Conservation (phyloP, 768 basidiomycete species). For the Boletus barrowsii region DNA sequence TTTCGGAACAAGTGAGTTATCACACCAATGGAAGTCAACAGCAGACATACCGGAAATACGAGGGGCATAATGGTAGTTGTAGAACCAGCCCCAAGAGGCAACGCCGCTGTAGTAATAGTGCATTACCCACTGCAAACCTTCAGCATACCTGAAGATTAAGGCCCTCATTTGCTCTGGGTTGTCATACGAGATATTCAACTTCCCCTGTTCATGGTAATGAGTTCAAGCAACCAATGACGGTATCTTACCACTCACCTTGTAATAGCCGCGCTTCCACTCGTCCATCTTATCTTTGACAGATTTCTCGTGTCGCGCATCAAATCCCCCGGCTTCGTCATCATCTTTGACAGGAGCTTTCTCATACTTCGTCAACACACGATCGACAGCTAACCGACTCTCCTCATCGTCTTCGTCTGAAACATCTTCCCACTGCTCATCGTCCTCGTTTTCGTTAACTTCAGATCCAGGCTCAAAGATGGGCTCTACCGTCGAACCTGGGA, state of each 20-base stretch:
- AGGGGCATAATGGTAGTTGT: constrained; percentile 96
- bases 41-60: constrained; percentile 78
- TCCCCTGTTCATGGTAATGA: constrained; percentile 52
- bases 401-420: constrained; percentile 59
- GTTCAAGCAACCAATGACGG: not conserved
- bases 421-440: constrained; percentile 47
- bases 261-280: constrained; percentile 90
- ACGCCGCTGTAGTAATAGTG: constrained; percentile 98
- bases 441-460: constrained; percentile 41
- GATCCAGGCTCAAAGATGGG: constrained; percentile 33
- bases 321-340: constrained; percentile 67
- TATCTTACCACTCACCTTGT: constrained; percentile 67
- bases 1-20: constrained; percentile 27
- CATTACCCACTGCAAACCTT: constrained; percentile 99
- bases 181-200: constrained; percentile 78
- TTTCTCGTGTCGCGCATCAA: constrained; percentile 75
- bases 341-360: constrained; percentile 76
- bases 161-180: constrained; percentile 64
- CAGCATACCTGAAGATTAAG: constrained; percentile 78
- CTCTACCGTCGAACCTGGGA: constrained; percentile 47
- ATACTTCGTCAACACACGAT: constrained; percentile 85
- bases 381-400: constrained; percentile 69
- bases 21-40: not conserved
- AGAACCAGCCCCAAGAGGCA: constrained; percentile 99
- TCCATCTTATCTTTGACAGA: constrained; percentile 81